A percentile compares a stretch with the other conserved stretches of the same genome.
Conservation (phyloP, 1,139 yeast species). For the Pichia sp. region DNA sequence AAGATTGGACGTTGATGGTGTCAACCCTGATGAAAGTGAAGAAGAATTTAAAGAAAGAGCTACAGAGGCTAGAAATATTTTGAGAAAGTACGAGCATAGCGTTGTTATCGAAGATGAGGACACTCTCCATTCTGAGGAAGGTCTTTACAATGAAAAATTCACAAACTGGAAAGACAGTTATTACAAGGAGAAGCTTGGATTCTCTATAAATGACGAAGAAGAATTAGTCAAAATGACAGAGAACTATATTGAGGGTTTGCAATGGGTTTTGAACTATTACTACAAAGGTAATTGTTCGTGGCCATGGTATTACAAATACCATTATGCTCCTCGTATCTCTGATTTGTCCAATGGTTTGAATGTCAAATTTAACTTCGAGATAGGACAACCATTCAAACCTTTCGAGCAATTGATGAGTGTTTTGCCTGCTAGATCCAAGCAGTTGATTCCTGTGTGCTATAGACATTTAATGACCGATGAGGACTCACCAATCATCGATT, state of each 20-base stretch:
- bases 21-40: slow-evolving; percentile 54
- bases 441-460: slow-evolving; percentile 70
- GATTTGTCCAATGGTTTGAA: slow-evolving; percentile 70
- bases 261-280: slow-evolving; percentile 91
- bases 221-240: slow-evolving; percentile 58
- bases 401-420: slow-evolving; percentile 98
- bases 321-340: slow-evolving; percentile 89
- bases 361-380: slow-evolving; percentile 52
- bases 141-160: slow-evolving; percentile 66
- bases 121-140: slow-evolving; percentile 53
- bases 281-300: slow-evolving; percentile 88
- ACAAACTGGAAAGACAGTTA: slow-evolving; percentile 76
- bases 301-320: slow-evolving; percentile 89
- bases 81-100: slow-evolving; percentile 69
- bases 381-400: slow-evolving; percentile 80
- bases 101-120: slow-evolving; percentile 56
- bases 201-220: slow-evolving; percentile 52
- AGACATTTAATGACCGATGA: slow-evolving; percentile 86
- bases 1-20: slow-evolving; percentile 67
- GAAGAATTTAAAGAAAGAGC: slow-evolving; percentile 54
- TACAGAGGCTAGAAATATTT: slow-evolving; percentile 34
- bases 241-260: slow-evolving; percentile 87
- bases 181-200: slow-evolving; percentile 70
- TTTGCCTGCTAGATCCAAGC: slow-evolving; percentile 84
- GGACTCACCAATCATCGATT: slow-evolving; percentile 80